These are phyloP conservation scores for Colletotrichum falcatum DNA, from an alignment of 2,329 filamentous ascomycete species.

Conservation along the genomic window DNA sequence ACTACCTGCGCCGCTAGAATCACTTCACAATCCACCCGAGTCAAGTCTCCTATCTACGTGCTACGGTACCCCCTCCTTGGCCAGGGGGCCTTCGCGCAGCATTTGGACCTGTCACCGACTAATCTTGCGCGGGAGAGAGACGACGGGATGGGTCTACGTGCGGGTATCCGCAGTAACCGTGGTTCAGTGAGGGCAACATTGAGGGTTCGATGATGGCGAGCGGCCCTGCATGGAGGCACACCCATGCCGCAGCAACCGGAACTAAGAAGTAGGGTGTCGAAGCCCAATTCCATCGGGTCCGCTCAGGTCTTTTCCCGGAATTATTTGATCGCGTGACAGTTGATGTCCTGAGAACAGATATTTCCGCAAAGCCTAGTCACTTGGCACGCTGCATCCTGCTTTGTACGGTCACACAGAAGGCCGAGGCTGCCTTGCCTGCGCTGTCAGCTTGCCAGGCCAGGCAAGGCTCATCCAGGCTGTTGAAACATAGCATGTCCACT, in stretches of 20 bases:
- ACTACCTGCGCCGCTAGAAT: constrained; percentile 9
- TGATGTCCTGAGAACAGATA: neutral
- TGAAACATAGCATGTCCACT: neutral
- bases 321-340: neutral
- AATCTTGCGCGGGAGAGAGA: neutral
- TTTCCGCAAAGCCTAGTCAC: neutral
- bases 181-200: neutral
- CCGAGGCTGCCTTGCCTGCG: neutral
- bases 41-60: constrained; percentile 27
- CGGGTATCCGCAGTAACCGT: neutral
- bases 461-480: neutral
- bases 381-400: neutral
- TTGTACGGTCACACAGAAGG: neutral
- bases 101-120: constrained; percentile 17
- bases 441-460: neutral
- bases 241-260: constrained; percentile 7
- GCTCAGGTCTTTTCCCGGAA: neutral
- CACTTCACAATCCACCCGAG: constrained; percentile 13
- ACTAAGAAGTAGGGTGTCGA: neutral
- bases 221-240: neutral
- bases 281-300: neutral
- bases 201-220: neutral
- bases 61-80: neutral
- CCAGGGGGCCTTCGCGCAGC: neutral
- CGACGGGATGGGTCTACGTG: neutral